phyloP scores from a whole-genome alignment of 306 rosid species.

The Biancaea sappan region DNA sequence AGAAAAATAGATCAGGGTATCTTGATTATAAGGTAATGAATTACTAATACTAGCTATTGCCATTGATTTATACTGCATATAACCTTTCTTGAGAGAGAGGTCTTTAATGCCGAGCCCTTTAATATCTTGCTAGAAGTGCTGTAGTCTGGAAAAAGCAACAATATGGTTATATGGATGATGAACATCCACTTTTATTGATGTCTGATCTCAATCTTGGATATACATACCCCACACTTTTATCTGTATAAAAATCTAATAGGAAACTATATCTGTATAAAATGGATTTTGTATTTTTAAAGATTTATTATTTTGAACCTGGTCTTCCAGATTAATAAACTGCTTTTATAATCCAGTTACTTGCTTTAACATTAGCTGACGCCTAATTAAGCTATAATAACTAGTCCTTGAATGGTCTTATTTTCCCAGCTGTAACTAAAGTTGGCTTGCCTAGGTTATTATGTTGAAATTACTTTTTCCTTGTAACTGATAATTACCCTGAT shows the following conservation, averaged over 20 bases:
- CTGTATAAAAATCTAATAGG: background rate
- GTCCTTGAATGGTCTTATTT: background rate
- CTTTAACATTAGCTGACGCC: background rate
- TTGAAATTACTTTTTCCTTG: background rate
- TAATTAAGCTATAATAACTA: background rate
- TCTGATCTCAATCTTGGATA: constrained; percentile 16
- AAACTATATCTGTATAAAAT: background rate
- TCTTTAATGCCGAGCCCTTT: constrained; percentile 3
- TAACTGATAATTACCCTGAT: constrained; percentile 6
- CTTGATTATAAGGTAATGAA: constrained; percentile 68
- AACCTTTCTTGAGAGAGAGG: background rate
- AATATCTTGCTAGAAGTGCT: background rate
- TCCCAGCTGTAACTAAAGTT: background rate
- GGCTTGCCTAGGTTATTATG: background rate
- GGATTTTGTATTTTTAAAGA: background rate
- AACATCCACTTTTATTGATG: constrained; percentile 24
- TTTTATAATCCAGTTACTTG: constrained; percentile 16
- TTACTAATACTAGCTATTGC: constrained; percentile 7
- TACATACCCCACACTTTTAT: background rate
- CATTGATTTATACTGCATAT: background rate
- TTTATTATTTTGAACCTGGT: background rate
- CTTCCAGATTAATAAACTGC: background rate
- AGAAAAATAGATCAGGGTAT: constrained; percentile 90
- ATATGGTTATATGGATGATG: constrained; percentile 18
- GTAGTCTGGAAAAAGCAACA: constrained; percentile 4